Base-by-base conservation (phyloP, 345 rosid species). In the Geranium brycei region DNA sequence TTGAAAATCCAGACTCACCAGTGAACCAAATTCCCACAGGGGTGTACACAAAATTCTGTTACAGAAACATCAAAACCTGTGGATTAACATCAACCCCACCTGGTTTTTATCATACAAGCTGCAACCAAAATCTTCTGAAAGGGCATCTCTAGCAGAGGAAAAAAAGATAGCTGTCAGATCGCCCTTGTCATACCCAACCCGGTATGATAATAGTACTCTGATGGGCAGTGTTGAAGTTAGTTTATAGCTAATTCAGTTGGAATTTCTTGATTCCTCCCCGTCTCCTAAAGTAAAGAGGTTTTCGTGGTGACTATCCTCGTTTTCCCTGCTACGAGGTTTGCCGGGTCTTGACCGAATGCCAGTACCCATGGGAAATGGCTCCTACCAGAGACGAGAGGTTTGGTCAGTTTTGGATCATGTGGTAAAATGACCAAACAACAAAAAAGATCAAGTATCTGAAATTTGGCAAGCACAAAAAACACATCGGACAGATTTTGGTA, bases 301-400 rank as follows among this genome's bases (percentile, higher is more conserved):
- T 69, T 73, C 80, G 62, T 75, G 77, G 60, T 71, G 64, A 79
- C 71, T 82, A 66, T 84, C 89, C 67, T 77, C 89, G 0, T 57
- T 76, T 69, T 82, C 69, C 51, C 66, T 69, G 17, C 62, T 75
- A 72, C 90, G 80, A 62, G 84, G 82, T 73, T 85, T 88, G 65
- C 88, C 89, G 69, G 86, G 77, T 70, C 96, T 80, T 62, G 88
- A 71, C 61, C 96, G 76, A 63, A 84, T 77, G 74, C 81, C 84
- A 65, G 79, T 59, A 47, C 96, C 91, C 90, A 86, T 82, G 3
- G 96, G 96, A 72, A 88, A 88, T 14, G 96, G 96, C 72, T 88
- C 96, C 96, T 88, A 64, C 41, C 64, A 71, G 32, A 59, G 41
- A 59, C 32, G 62, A 62, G 31, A 64, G 58, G 28, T 17, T 0